These are phyloP conservation scores for Colletotrichum lini DNA, from an alignment of 2,329 filamentous ascomycete species.

Conservation along the genomic window DNA sequence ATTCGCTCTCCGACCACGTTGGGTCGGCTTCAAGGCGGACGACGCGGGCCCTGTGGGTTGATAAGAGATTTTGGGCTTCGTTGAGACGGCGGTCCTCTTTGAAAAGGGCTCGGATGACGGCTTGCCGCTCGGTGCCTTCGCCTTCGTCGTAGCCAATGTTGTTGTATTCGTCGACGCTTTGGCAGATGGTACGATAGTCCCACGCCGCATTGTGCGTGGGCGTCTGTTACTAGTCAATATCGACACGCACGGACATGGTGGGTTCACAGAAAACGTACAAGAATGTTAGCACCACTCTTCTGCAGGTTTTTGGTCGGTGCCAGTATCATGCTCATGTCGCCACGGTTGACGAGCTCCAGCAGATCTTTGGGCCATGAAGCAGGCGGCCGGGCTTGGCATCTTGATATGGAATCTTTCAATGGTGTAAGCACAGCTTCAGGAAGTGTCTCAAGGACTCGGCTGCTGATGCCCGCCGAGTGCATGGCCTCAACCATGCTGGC, in stretches of 20 bases:
- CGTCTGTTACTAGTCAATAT: constrained; percentile 57
- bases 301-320: constrained; percentile 60
- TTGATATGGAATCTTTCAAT: constrained; percentile 86
- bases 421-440: constrained; percentile 88
- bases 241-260: not conserved
- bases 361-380: constrained; percentile 80
- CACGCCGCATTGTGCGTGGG: constrained; percentile 77
- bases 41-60: constrained; percentile 83
- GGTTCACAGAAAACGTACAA: constrained; percentile 53
- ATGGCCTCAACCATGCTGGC: constrained; percentile 81
- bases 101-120: constrained; percentile 89
- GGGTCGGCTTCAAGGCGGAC: constrained; percentile 83
- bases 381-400: constrained; percentile 87
- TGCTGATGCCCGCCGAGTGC: constrained; percentile 77
- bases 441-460: constrained; percentile 81
- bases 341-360: constrained; percentile 82
- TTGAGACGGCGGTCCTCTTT: constrained; percentile 90
- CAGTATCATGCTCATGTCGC: constrained; percentile 82
- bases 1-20: constrained; percentile 86
- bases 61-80: constrained; percentile 88
- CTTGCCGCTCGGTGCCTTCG: constrained; percentile 86
- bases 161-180: constrained; percentile 72
- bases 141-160: constrained; percentile 79
- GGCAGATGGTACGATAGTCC: constrained; percentile 85
- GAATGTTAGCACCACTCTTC: constrained; percentile 54